Conservation (phyloP, 164 flowering plant species). For the Vitis riparia region DNA sequence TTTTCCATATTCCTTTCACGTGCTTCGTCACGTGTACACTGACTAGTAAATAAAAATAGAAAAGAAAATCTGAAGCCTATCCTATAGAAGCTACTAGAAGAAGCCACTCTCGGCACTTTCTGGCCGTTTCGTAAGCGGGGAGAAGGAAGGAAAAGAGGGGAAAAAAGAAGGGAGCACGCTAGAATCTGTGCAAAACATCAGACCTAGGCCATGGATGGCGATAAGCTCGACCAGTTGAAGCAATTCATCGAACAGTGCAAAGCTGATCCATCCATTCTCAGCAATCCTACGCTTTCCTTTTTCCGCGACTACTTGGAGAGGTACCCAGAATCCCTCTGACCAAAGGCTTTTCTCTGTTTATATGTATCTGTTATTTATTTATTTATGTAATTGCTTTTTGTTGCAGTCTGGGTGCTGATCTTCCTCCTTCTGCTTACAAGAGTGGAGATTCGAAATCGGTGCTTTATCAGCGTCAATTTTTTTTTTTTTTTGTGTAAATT, state of each 20-base stretch:
- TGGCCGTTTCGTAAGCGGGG: background rate
- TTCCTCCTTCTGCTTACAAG: conserved; percentile 54
- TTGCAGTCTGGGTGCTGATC: conserved; percentile 73
- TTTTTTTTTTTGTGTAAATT: background rate
- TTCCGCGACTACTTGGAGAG: conserved; percentile 91
- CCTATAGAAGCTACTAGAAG: conserved; percentile 7
- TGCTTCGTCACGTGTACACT: no score
- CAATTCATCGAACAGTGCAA: conserved; percentile 73
- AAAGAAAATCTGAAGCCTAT: background rate
- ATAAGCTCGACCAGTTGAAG: conserved; percentile 63
- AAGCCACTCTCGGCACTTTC: no score
- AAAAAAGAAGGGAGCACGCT: no score
- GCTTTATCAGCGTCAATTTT: conserved; percentile 3
- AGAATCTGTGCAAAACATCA: no score
- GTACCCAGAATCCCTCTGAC: conserved; percentile 26
- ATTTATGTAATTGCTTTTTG: background rate
- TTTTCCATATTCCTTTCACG: no score
- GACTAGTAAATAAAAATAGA: background rate
- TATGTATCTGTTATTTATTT: background rate
- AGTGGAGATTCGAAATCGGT: conserved; percentile 36
- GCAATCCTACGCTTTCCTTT: conserved; percentile 80
- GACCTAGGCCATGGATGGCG: conserved; percentile 53
- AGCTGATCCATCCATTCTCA: conserved; percentile 71
- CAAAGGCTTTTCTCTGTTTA: background rate
- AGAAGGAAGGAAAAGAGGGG: background rate